These are phyloP conservation scores for Leishmania gerbilli DNA, from an alignment of 208 protist genomes.

Conservation along the genomic window DNA sequence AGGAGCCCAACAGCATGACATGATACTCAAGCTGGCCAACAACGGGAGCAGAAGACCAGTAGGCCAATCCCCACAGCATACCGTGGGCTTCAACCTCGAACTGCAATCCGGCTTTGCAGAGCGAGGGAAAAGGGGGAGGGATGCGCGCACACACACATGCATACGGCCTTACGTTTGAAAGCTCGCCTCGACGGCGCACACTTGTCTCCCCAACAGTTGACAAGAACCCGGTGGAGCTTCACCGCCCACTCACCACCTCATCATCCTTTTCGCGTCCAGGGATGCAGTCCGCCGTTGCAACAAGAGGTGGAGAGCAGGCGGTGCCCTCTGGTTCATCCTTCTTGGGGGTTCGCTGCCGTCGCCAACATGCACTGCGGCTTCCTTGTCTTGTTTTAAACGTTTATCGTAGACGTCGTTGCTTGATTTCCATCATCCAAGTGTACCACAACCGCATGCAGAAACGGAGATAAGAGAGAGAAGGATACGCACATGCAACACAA, in stretches of 20 bases:
- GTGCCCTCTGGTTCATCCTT: not conserved
- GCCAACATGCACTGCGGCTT: not conserved
- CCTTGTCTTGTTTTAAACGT: not conserved
- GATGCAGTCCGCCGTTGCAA: not conserved
- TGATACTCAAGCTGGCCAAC: not conserved
- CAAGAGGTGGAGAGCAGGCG: too few relatives aligned
- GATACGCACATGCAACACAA: not conserved
- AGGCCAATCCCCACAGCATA: not conserved
- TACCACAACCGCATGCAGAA: not conserved
- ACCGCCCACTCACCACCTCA: not conserved
- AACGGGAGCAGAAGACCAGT: not conserved
- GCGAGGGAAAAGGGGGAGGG: not conserved
- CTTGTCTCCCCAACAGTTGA: not conserved
- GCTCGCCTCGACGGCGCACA: not conserved
- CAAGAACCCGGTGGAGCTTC: not conserved
- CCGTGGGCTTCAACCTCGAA: not conserved
- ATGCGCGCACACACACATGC: not conserved
- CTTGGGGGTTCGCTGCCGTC: not conserved
- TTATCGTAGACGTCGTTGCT: not conserved
- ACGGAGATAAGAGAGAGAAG: conserved; percentile 7
- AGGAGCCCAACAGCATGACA: not conserved
- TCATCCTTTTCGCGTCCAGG: not conserved
- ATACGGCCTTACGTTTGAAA: not conserved
- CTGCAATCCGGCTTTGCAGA: not conserved
- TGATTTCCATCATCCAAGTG: not conserved